These are phyloP conservation scores for Dactylonectria macrodidyma DNA, from an alignment of 2,329 filamentous ascomycete genomes.

Conservation along the genomic window DNA sequence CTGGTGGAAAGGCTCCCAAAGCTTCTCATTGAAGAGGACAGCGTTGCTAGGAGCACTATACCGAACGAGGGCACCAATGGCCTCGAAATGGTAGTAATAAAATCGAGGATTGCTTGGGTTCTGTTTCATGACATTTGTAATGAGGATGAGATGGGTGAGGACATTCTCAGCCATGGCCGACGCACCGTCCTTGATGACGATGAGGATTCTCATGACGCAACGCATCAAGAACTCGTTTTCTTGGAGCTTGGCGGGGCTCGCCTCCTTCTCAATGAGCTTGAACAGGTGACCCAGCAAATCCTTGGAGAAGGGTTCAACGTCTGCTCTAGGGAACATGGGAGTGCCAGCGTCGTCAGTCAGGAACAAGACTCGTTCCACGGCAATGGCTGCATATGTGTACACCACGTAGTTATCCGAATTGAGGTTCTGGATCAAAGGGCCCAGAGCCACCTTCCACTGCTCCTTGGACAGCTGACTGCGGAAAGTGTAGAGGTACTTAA, in stretches of 20 bases:
- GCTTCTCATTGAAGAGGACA: slow-evolving; percentile 81
- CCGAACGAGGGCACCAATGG: slow-evolving; percentile 87
- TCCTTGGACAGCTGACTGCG: slow-evolving; percentile 93
- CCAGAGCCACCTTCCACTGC: slow-evolving; percentile 92
- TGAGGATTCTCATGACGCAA: slow-evolving; percentile 96
- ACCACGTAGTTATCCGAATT: slow-evolving; percentile 94
- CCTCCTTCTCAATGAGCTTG: slow-evolving; percentile 88
- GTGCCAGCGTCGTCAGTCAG: slow-evolving; percentile 82
- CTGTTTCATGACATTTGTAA: slow-evolving; percentile 91
- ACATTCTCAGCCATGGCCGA: slow-evolving; percentile 81
- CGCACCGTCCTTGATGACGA: slow-evolving; percentile 90
- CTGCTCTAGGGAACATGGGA: slow-evolving; percentile 83
- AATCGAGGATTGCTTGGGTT: slow-evolving; percentile 98
- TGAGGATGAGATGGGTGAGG: slow-evolving; percentile 87
- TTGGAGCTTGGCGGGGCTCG: slow-evolving; percentile 91
- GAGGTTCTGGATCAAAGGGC: slow-evolving; percentile 91
- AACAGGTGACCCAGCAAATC: slow-evolving; percentile 93
- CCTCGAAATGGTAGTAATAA: slow-evolving; percentile 99
- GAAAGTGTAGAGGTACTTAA: slow-evolving; percentile 98
- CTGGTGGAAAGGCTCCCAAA: slow-evolving; percentile 87
- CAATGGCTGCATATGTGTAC: slow-evolving; percentile 97
- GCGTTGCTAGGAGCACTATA: slow-evolving; percentile 77
- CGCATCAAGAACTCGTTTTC: slow-evolving; percentile 99
- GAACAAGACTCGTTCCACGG: slow-evolving; percentile 92
- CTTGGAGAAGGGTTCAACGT: slow-evolving; percentile 86